A percentile compares a stretch with the other conserved stretches of the same genome.
Evolutionary conservation across 2,329 filamentous ascomycete species (phyloP).

Genomic region (Colletotrichum caudatum): DNA sequence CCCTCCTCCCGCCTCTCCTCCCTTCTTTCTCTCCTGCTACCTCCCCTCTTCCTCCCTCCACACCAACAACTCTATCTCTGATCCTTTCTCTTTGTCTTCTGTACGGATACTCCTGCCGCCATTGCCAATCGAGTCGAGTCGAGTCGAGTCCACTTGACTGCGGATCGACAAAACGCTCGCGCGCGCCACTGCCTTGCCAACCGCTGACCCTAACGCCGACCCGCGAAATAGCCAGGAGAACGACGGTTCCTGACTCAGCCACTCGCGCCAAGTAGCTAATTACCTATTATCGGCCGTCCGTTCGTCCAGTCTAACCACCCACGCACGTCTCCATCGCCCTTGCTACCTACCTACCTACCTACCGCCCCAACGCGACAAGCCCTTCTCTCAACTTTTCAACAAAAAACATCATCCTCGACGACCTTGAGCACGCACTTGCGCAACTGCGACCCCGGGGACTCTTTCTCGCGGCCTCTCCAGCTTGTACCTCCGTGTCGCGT

Average conservation of each 20-base stretch:
- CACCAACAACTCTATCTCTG: background rate
- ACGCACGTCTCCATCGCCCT: conserved; percentile 4
- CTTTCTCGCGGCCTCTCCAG: conserved; percentile 11
- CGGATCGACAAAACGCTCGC: conserved; percentile 13
- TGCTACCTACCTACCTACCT: background rate
- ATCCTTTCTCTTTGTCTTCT: background rate
- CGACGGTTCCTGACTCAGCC: conserved; percentile 36
- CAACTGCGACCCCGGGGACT: conserved; percentile 8
- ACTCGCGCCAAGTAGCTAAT: conserved; percentile 28
- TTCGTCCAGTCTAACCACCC: conserved; percentile 35
- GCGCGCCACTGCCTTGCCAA: conserved; percentile 25
- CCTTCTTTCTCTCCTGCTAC: conserved; percentile 24
- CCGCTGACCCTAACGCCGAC: conserved; percentile 33
- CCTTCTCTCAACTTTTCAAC: conserved; percentile 5
- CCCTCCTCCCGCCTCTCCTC: conserved; percentile 28
- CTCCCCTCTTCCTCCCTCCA: conserved; percentile 11
- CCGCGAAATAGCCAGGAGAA: conserved; percentile 36
- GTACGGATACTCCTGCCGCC: conserved; percentile 1
- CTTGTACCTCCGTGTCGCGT: conserved; percentile 1
- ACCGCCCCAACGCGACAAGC: conserved; percentile 15
- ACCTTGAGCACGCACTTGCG: conserved; percentile 20
- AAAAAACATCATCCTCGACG: conserved; percentile 14
- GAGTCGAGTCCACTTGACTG: conserved; percentile 7
- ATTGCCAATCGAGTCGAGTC: conserved; percentile 19
- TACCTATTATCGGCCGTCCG: conserved; percentile 17